Evolutionary conservation across 2,329 filamentous ascomycete genomes (phyloP).

Genomic region (Epicoccum sorghinum): DNA sequence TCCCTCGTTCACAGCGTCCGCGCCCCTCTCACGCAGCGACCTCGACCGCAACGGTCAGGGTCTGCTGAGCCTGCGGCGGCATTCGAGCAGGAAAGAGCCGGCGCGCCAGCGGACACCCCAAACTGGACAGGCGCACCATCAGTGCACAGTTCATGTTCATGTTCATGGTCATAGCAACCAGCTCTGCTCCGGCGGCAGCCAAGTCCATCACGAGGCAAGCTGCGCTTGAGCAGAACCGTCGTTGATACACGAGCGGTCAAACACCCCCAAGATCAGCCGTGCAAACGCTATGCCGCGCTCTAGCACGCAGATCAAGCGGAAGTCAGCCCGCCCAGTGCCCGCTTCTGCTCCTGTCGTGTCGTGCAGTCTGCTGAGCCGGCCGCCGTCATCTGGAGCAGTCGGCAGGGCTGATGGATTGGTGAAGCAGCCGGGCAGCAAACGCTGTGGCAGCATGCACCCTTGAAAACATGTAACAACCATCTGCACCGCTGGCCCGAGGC

Average conservation of each 20-base stretch:
- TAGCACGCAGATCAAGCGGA: conserved; percentile 38
- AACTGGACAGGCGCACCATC: conserved; percentile 12
- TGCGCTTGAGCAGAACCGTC: conserved; percentile 11
- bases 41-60: conserved; percentile 15
- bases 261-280: conserved; percentile 27
- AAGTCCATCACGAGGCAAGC: conserved; percentile 16
- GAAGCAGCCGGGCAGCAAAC: conserved; percentile 4
- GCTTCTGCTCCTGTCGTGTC: conserved; percentile 26
- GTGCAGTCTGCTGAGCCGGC: conserved; percentile 1
- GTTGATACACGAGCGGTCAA: background rate
- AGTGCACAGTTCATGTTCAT: background rate
- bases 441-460: background rate
- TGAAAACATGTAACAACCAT: background rate
- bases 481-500: background rate
- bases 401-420: background rate
- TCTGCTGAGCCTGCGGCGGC: conserved; percentile 19
- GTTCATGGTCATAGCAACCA: too few species aligned
- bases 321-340: conserved; percentile 27
- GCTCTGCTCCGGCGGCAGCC: background rate
- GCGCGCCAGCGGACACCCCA: conserved; percentile 12
- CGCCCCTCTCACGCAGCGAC: conserved; percentile 16
- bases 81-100: conserved; percentile 31
- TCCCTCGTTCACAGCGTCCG: conserved; percentile 20
- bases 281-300: conserved; percentile 31
- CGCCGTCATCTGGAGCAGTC: conserved; percentile 9